Evolutionary conservation across 352 stramenopile genomes (phyloP), one percentile per base, ranked within the genome.

Genomic region (Phytophthora multivora): DNA sequence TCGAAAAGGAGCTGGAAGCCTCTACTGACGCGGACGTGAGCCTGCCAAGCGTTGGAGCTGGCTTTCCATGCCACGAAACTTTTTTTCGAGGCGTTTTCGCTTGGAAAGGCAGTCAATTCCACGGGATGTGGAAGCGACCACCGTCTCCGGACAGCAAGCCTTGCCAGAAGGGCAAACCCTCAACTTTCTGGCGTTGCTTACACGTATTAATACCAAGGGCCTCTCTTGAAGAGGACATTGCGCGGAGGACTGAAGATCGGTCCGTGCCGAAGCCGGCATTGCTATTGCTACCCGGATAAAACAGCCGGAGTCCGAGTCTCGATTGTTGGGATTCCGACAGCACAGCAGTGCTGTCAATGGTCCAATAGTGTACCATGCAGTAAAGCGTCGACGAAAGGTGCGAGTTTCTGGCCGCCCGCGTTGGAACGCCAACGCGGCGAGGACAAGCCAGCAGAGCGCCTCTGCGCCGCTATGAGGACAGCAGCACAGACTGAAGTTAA

Each of bases 51-150:
- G 18, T 42, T 12, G 41, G 53, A 41, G 19, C 59, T 63, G 50
- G 58, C 58, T 63, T 57, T 51, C 36, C 9, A 28, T 28, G 10
- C 8, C n/a, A 54, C 31, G 12, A 3, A 33, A 9, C 28, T 51
- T 67, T 63, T 52, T 67, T 67, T 62, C 59, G 51, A 61, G 59
- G 8, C 36, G 40, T 33, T 23, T 13, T 25, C 4, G 56, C 23
- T 55, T 55, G 42, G 54, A 62, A 35, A 59, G 39, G 31, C 54
- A 41, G 43, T 16, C 33, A 13, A 48, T 47, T 52, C 28, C 28
- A 33, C 28, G 28, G 28, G 28, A 33, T 33, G 28, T 13, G 28
- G 28, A 33, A 12, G 9, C 28, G 28, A 33, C 21, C 21, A 9
- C 28, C 10, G 28, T 23, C 21, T 23, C 3, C 21, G 21, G 21